Conservation (phyloP, 352 stramenopile genomes). For the Phytophthora agathidicida region DNA sequence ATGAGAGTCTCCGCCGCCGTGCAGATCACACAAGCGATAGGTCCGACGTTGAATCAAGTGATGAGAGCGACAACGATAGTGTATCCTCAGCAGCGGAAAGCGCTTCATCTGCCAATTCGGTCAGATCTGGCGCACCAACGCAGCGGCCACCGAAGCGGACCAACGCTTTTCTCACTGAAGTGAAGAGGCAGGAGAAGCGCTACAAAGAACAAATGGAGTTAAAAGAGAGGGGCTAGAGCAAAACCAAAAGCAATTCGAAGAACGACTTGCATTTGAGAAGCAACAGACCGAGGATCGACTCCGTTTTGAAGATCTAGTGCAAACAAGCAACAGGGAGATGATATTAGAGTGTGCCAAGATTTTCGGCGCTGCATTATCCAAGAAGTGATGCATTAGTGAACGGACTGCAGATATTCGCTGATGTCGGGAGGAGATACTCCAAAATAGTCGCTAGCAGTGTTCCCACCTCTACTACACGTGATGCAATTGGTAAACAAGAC, state of each 20-base stretch:
- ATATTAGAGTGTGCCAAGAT: slow-evolving; percentile 2
- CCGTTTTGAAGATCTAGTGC: background rate
- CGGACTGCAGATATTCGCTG: background rate
- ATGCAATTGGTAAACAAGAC: too few relatives aligned
- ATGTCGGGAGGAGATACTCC: background rate
- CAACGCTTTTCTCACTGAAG: background rate
- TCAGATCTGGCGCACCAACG: too few relatives aligned
- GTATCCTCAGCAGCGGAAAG: too few relatives aligned
- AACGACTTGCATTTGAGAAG: background rate
- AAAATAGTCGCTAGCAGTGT: too few relatives aligned
- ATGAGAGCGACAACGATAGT: too few relatives aligned
- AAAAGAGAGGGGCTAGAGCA: background rate
- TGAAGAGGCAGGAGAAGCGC: background rate
- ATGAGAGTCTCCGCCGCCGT: background rate
- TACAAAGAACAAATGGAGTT: background rate
- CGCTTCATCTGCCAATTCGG: too few relatives aligned
- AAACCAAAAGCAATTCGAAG: background rate
- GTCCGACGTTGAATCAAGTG: too few relatives aligned
- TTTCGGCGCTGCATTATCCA: background rate
- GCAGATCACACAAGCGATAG: background rate
- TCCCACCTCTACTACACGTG: too few relatives aligned
- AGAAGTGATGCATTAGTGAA: background rate
- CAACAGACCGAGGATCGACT: background rate
- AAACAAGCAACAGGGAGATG: background rate
- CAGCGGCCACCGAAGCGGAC: background rate